Base-by-base conservation (phyloP, 768 basidiomycete species). In the Podaxis pistillaris region DNA sequence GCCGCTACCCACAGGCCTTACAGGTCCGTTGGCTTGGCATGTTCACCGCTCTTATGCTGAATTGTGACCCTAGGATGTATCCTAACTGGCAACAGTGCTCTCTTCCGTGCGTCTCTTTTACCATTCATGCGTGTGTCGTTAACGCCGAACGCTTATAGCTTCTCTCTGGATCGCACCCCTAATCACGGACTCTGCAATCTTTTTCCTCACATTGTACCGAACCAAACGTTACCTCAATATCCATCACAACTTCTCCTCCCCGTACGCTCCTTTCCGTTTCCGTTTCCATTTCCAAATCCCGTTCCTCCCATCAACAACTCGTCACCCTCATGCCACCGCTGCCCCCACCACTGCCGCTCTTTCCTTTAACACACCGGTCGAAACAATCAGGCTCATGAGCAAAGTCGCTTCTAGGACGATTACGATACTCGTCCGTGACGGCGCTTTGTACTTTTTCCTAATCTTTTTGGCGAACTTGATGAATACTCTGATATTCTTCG, bases 401-500 rank as follows among this genome's bases (percentile, higher is more conserved):
- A 28, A 56, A n/a, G 46, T 22, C n/a, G 61, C 61, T 19, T 49
- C 26, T 44, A 71, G 68, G 17, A 67, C 68, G 22, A 53, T 72
- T 26, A 64, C 66, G 22, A 56, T 70, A 22, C 69, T 74, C 58
- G 37, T 72, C n/a, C 66, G 71, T 26, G 72, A 74, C 38, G 72
- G 72, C 4, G 52, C 64, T 22, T 56, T 72, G n/a, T 74, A 72
- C 47, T 74, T 71, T 58, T 60, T 74, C 22, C 58, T 66, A 13
- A 71, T 74, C 11, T 70, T 71, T 57, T 40, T 69, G 36, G 68
- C 68, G 1, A 74, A 74, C 63, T 41, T 72, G 6, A 33, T 70
- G 40, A 74, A 71, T 55, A 66, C 68, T 17, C 52, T 74, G 12
- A 66, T 74, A 8, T 74, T 64, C 56, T 69, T 70, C 44, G 72